Evolutionary conservation across 306 rosid species (phyloP), one percentile per base, ranked within the genome.

Genomic region (Lablab purpureus): DNA sequence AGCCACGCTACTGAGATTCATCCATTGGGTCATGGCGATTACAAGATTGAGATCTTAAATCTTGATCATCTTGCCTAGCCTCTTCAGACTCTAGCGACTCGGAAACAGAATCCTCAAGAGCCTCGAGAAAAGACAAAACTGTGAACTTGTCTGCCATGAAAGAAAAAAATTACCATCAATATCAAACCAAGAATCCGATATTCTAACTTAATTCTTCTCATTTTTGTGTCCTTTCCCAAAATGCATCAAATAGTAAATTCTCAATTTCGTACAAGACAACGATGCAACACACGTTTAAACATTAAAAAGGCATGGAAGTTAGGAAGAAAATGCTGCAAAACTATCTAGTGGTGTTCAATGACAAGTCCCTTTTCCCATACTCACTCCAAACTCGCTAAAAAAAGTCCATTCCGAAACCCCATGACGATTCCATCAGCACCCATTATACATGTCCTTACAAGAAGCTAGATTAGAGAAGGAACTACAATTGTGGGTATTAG

Each of bases 121-220:
- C 99, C 88, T 94, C 97, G 7, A 94, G 94, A 79, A 94, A 94
- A 6, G 97, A 94, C 86, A 92, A 74, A 56, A 92, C 99, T 1
- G 99, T 92, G 77, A 91, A 91, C 80, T 92, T 94, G 75, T 92
- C 97, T 92, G 97, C 84, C 82, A 81, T 54, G 80, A 54, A 62
- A 71, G 12, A 46, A 13, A 51, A 28, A 71, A 73, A 40, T 40
- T 40, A 4, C 46, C 62, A 4, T 65, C 34, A 10, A 52, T 18
- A 22, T 43, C 71, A 81, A 56, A 43, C 19, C 59, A 36, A 45
- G 28, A n/a, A 80, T 32, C 67, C 19, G 54, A 78, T 51, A 30
- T 41, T 36, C 30, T 30, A n/a, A 2, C 46, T 45, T 70, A n/a
- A 27, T 11, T 73, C 18, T 15, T 63, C n/a, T 27, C n/a, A 14